phyloP scores from a whole-genome alignment of 2,329 filamentous ascomycete species.

The Aspergillus aculeatinus region DNA sequence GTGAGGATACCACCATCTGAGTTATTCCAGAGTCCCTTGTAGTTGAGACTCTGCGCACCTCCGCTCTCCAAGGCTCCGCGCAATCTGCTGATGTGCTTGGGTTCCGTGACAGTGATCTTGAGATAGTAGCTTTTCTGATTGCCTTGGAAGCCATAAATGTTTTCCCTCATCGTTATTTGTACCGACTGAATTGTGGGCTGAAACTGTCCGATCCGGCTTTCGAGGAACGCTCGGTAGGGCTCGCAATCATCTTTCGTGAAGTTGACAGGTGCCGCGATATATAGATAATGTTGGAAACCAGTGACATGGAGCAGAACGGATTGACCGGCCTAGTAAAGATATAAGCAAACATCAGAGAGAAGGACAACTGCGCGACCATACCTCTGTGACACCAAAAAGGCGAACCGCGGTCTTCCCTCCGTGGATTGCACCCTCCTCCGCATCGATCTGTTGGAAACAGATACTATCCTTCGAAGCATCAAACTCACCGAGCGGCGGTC shows the following conservation, averaged over 20 bases:
- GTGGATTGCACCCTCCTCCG: constrained; percentile 79
- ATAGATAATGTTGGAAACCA: constrained; percentile 94
- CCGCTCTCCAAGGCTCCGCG: constrained; percentile 68
- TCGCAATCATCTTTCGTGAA: constrained; percentile 79
- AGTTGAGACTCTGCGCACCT: constrained; percentile 69
- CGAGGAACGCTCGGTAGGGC: constrained; percentile 75
- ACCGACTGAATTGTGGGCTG: constrained; percentile 76
- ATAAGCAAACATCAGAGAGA: constrained; percentile 12
- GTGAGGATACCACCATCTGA: constrained; percentile 73
- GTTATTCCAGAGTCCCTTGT: constrained; percentile 83
- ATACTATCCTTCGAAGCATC: constrained; percentile 66
- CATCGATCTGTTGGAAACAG: constrained; percentile 94
- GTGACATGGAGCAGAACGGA: constrained; percentile 94
- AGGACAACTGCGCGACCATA: constrained; percentile 31
- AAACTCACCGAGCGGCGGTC: constrained; percentile 62
- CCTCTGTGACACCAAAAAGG: constrained; percentile 88
- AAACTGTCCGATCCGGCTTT: constrained; percentile 72
- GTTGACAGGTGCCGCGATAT: constrained; percentile 79
- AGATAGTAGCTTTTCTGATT: constrained; percentile 89
- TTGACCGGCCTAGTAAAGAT: constrained; percentile 61
- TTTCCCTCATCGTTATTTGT: constrained; percentile 79
- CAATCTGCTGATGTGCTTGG: constrained; percentile 75
- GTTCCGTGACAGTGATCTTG: constrained; percentile 89
- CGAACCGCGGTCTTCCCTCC: constrained; percentile 78
- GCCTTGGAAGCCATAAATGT: constrained; percentile 90